phyloP scores from a whole-genome alignment of 176 grass and related monocot genomes.

The Neostapfia colusana region DNA sequence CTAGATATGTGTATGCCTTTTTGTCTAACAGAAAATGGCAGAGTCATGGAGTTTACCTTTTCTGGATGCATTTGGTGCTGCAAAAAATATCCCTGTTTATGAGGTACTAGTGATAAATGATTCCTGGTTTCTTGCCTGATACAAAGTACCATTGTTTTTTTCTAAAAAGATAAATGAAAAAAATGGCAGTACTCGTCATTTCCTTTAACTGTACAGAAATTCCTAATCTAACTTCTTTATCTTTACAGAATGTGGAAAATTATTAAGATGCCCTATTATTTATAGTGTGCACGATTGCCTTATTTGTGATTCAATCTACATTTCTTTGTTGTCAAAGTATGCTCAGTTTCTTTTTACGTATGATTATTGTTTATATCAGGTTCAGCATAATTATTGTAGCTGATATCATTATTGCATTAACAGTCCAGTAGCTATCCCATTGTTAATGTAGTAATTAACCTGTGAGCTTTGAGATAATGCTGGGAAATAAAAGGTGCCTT shows the following conservation, averaged over 20 bases:
- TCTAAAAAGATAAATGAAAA: not conserved
- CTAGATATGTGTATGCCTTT: not conserved
- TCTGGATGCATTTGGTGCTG: slow-evolving; percentile 52
- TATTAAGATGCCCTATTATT: not conserved
- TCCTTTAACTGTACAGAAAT: not conserved
- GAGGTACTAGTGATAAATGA: slow-evolving; percentile 46
- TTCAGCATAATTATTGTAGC: not conserved
- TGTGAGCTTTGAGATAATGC: not conserved
- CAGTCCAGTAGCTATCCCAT: not conserved
- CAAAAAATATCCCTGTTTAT: slow-evolving; percentile 50
- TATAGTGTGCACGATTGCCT: not conserved
- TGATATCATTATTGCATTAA: not conserved
- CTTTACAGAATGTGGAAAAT: not conserved
- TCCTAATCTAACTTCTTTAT: not conserved
- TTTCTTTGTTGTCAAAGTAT: not conserved
- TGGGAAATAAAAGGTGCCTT: not conserved
- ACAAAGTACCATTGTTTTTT: not conserved
- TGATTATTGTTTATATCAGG: not conserved
- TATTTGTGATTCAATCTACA: slow-evolving; percentile 7
- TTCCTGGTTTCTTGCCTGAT: slow-evolving; percentile 15
- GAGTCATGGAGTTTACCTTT: slow-evolving; percentile 71
- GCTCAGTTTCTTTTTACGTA: not conserved
- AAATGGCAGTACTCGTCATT: not conserved
- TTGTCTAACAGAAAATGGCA: slow-evolving; percentile 56
- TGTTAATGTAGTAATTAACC: not conserved